Conservation (phyloP, 148 eudicot genomes). For the Rhododendron mucronatum region DNA sequence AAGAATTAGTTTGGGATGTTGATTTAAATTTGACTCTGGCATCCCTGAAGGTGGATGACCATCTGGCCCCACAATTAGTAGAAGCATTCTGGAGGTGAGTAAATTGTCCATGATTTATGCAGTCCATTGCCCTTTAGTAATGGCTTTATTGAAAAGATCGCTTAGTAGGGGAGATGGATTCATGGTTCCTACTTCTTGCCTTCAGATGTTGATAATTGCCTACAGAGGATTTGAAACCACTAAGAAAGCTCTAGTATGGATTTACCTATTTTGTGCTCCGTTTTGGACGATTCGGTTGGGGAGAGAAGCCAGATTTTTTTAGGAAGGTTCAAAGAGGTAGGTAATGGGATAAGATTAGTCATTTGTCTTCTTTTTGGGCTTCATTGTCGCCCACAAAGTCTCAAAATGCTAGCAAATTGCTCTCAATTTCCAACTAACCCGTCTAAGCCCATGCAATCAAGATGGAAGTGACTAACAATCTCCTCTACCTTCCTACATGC, state of each 20-base stretch:
- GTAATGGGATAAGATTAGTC: neutral
- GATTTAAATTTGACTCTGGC: neutral
- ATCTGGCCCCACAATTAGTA: neutral
- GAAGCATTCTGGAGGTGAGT: neutral
- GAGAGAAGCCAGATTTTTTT: neutral
- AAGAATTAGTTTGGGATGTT: neutral
- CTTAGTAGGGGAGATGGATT: neutral
- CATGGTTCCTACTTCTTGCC: neutral
- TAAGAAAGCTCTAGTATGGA: neutral
- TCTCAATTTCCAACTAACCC: neutral
- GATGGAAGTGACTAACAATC: neutral
- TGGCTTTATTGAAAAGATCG: neutral
- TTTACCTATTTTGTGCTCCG: neutral
- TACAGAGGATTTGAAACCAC: neutral
- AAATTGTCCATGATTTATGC: neutral
- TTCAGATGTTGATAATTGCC: neutral
- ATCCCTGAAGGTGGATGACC: neutral
- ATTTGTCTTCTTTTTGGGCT: neutral
- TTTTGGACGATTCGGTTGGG: neutral
- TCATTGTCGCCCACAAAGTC: neutral
- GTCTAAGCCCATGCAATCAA: neutral
- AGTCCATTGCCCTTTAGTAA: neutral
- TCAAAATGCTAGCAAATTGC: neutral
- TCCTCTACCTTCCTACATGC: neutral
- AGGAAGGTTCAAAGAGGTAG: neutral